Base-by-base conservation (phyloP, 2,329 filamentous ascomycete species). In the Penicillium sp. region DNA sequence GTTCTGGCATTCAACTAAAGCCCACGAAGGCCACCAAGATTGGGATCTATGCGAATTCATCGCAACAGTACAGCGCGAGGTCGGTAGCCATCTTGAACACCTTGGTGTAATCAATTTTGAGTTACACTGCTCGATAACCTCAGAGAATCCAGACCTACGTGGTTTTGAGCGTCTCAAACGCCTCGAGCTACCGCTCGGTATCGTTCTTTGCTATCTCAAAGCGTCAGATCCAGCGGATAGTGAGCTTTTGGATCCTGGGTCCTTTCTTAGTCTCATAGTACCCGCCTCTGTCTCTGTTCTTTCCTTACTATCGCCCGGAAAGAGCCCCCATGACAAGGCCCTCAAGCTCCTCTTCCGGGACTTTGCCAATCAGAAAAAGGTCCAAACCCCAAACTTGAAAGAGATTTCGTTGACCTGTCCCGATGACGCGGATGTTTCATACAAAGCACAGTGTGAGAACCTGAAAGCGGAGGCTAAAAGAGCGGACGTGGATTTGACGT, bases 1-100 rank as follows among this genome's bases (percentile, higher is more conserved):
- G 14, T 51, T 22, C 55, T 38, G 16, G 55, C 46, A 37, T 51
- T 52, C 55, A 58, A 58, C 52, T 57, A 40, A 63, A 42, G 13
- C 45, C 38, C 56, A 60, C 52, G 28, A 16, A 48, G 52, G 16
- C 40, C 45, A 54, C 57, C 60, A 58, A 56, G 52, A 57, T 55
- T 70, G 67, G 68, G 64, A 69, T 62, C 62, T 70, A 42, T 70
- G 68, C 59, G 64, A 57, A 22, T 69, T 70, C 61, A 51, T 67
- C 33, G 63, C 57, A 33, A 63, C 65, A 61, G 59, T 70, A 30
- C 61, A 62, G 55, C 62, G 52, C 55, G 54, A 64, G 59, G 67
- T 61, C 38, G 67, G 67, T 52, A 64, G 65, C 40, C 67, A 70
- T 45, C 68, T 70, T 22, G 60, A 60, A 33, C 59, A 65, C 61